Conservation (phyloP, 495 filamentous ascomycete species). For the Amorphotheca resinae region DNA sequence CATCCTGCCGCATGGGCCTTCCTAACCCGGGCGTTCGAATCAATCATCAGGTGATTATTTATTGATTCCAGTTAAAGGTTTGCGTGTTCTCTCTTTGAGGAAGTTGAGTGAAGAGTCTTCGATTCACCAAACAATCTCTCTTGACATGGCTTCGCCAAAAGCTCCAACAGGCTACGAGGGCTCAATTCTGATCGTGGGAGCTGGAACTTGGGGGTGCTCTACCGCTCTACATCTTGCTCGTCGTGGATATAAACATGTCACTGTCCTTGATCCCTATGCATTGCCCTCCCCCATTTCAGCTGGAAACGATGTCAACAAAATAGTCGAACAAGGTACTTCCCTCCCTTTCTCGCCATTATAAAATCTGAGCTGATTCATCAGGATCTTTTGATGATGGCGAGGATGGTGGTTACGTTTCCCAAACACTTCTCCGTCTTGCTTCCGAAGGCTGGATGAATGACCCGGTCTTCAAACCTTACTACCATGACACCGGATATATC, state of each 20-base stretch:
- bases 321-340: constrained; percentile 36
- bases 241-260: constrained; percentile 36
- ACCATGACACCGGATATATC: constrained; percentile 36
- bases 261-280: constrained; percentile 43
- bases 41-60: no score
- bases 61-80: no score
- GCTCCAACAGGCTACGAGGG: no score
- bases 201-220: constrained; percentile 51
- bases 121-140: no score
- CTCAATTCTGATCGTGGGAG: constrained; percentile 42
- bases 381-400: constrained; percentile 11
- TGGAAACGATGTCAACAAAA: constrained; percentile 49
- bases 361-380: background rate
- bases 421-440: constrained; percentile 26
- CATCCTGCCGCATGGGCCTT: no score
- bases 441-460: constrained; percentile 36
- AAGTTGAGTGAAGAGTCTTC: no score
- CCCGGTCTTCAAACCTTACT: constrained; percentile 34
- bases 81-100: no score
- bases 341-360: no score
- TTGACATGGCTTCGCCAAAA: no score
- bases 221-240: constrained; percentile 43
- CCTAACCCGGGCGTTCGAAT: no score
- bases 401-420: constrained; percentile 25
- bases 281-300: constrained; percentile 31